A percentile compares a stretch with the other conserved stretches of the same genome.
Evolutionary conservation across 2,329 filamentous ascomycete species (phyloP).

Genomic region (Falciphora oryzae): DNA sequence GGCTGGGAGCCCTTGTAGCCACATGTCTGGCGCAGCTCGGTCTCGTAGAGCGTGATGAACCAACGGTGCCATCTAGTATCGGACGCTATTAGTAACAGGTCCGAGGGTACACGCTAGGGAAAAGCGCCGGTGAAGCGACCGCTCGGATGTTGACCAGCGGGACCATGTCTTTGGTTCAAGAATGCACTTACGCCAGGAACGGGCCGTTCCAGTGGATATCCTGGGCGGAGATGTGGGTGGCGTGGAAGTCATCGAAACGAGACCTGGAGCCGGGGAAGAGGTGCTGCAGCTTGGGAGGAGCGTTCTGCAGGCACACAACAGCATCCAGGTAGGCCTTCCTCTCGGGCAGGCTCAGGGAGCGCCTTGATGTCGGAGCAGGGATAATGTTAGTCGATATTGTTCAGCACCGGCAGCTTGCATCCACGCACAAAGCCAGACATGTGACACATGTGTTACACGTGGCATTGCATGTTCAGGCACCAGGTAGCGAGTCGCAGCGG

Average conservation of each 20-base stretch:
- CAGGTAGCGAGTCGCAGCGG: too few relatives aligned
- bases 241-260: constrained; percentile 8
- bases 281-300: background rate
- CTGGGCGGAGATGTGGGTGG: background rate
- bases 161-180: too few relatives aligned
- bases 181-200: constrained; percentile 6
- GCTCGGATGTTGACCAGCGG: too few relatives aligned
- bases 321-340: constrained; percentile 2
- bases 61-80: constrained; percentile 6
- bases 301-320: constrained; percentile 5
- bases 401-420: background rate
- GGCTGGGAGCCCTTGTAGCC: constrained; percentile 4
- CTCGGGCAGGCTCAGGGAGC: background rate
- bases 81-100: background rate
- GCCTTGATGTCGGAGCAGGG: background rate
- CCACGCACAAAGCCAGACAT: too few relatives aligned
- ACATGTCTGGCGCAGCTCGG: constrained; percentile 3
- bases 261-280: constrained; percentile 4
- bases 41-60: constrained; percentile 4
- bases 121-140: too few relatives aligned
- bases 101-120: background rate
- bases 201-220: constrained; percentile 6
- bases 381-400: background rate
- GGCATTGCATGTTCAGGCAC: too few relatives aligned
- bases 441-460: background rate